These are phyloP conservation scores for Syncephalastrum racemosum DNA, from an alignment of 371 early-diverging fungal genomes.

Conservation along the genomic window DNA sequence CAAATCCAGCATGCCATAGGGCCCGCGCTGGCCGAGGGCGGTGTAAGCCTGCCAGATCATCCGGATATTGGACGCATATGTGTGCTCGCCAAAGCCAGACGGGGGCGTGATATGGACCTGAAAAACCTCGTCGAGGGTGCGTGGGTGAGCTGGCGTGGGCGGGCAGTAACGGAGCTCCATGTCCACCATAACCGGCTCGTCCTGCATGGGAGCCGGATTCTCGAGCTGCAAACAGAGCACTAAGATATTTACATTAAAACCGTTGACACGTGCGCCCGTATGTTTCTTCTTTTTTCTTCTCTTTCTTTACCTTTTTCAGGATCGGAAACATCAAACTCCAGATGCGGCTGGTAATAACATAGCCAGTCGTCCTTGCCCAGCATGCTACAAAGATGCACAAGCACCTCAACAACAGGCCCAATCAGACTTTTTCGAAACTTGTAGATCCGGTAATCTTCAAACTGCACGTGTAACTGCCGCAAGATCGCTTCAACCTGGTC, in stretches of 20 bases:
- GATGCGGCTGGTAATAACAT: conserved; percentile 35
- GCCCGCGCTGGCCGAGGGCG: conserved; percentile 7
- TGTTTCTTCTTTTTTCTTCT: no score
- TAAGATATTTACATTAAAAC: no score
- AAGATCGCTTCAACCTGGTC: conserved; percentile 34
- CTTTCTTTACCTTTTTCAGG: no score
- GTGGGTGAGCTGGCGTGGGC: conserved; percentile 1
- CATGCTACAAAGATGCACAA: conserved; percentile 44
- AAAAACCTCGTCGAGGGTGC: conserved; percentile 17
- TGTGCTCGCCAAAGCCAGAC: background rate
- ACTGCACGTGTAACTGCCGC: conserved; percentile 58
- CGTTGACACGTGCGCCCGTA: no score
- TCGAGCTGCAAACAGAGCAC: no score
- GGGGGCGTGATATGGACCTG: conserved; percentile 11
- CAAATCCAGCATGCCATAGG: conserved; percentile 7
- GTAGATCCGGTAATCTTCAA: conserved; percentile 59
- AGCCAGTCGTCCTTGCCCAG: conserved; percentile 46
- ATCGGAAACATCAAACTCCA: no score
- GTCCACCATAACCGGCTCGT: no score
- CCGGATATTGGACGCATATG: conserved; percentile 10
- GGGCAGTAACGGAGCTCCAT: background rate
- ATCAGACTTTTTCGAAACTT: no score
- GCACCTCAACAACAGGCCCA: conserved; percentile 25
- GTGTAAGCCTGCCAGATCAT: conserved; percentile 19
- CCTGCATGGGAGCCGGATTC: no score